Evolutionary conservation across 2,329 filamentous ascomycete species (phyloP).

Genomic region (Neocucurbitaria cava): DNA sequence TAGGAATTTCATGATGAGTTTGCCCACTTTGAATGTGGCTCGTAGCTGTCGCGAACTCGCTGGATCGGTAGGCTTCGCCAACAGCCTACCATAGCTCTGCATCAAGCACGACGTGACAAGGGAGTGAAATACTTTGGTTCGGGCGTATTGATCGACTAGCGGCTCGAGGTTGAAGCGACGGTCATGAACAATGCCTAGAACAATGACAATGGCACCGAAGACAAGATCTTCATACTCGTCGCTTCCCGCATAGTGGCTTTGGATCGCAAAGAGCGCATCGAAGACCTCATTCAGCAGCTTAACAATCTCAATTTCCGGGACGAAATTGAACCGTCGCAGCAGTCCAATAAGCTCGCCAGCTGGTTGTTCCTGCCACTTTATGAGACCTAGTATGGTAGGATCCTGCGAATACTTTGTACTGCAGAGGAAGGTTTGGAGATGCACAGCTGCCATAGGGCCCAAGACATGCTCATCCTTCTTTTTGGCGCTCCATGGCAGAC

Average conservation of each 20-base stretch:
- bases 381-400: conserved; percentile 78
- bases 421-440: conserved; percentile 84
- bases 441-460: conserved; percentile 79
- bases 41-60: conserved; percentile 84
- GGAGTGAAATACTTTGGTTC: conserved; percentile 88
- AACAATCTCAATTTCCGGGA: conserved; percentile 96
- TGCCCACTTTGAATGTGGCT: conserved; percentile 92
- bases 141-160: conserved; percentile 89
- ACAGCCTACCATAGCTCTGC: conserved; percentile 81
- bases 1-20: conserved; percentile 93
- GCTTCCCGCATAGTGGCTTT: conserved; percentile 89
- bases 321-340: conserved; percentile 85
- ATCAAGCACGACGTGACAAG: conserved; percentile 89
- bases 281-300: conserved; percentile 91
- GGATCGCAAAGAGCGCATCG: conserved; percentile 86
- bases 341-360: conserved; percentile 75
- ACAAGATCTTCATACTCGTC: conserved; percentile 92
- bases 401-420: conserved; percentile 96
- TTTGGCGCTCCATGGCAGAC: conserved; percentile 79
- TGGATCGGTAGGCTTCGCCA: conserved; percentile 82
- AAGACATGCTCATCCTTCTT: conserved; percentile 76
- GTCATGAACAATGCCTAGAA: conserved; percentile 93
- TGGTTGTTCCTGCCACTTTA: conserved; percentile 83
- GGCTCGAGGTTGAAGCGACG: conserved; percentile 90
- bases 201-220: conserved; percentile 87